Conservation (phyloP, 1,139 yeast species). For the Geotrichum restrictum region DNA sequence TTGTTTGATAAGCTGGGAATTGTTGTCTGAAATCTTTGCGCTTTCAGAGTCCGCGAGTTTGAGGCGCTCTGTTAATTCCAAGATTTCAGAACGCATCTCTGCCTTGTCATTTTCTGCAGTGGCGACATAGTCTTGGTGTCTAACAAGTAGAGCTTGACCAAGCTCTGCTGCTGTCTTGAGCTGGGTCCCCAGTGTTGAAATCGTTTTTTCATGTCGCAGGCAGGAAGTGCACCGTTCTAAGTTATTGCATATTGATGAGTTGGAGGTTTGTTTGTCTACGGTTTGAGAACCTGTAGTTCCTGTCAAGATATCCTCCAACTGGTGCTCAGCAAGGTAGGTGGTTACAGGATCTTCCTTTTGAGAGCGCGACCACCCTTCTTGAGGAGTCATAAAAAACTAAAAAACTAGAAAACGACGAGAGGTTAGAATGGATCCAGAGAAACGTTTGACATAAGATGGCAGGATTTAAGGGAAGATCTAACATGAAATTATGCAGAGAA, state of each 20-base stretch:
- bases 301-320: slow-evolving; percentile 14
- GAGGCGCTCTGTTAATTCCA: slow-evolving; percentile 23
- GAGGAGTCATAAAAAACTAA: not conserved
- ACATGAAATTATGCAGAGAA: not conserved
- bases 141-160: slow-evolving; percentile 30
- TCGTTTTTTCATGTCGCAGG: slow-evolving; percentile 19
- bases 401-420: too few species aligned
- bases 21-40: slow-evolving; percentile 22
- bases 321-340: slow-evolving; percentile 15
- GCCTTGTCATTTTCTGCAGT: slow-evolving; percentile 23
- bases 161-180: slow-evolving; percentile 32
- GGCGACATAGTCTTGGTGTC: slow-evolving; percentile 25
- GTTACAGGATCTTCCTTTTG: slow-evolving; percentile 10
- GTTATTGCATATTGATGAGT: not conserved
- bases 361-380: not conserved
- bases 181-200: slow-evolving; percentile 27
- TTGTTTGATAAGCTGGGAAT: slow-evolving; percentile 26
- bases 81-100: slow-evolving; percentile 24
- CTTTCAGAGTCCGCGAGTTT: slow-evolving; percentile 23
- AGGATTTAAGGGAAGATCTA: not conserved
- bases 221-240: slow-evolving; percentile 22
- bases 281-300: slow-evolving; percentile 2
- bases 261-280: not conserved
- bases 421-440: not conserved
- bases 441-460: too few species aligned